Evolutionary conservation across 257 asterid genomes (phyloP).

Genomic region (Ballota nigra): DNA sequence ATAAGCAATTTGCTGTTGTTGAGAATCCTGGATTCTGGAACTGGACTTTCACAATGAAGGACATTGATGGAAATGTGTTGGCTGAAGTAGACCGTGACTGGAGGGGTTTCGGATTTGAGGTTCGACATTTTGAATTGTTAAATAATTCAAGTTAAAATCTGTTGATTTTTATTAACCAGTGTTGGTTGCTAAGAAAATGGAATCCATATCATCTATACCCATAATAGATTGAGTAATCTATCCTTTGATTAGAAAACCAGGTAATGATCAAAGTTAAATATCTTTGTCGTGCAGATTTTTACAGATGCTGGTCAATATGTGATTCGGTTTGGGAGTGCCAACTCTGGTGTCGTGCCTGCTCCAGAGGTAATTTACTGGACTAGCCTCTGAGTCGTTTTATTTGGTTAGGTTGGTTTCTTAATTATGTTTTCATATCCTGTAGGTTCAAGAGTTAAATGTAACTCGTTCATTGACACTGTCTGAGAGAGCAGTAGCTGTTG

Average conservation of each 20-base stretch:
- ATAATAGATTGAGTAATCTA: neutral
- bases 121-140: constrained; percentile 24
- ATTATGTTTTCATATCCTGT: constrained; percentile 21
- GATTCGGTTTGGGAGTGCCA: constrained; percentile 76
- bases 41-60: constrained; percentile 95
- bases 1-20: constrained; percentile 87
- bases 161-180: neutral
- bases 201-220: too few relatives aligned
- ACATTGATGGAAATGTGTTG: constrained; percentile 79
- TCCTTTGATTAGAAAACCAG: constrained; percentile 17
- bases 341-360: constrained; percentile 50
- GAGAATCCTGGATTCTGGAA: constrained; percentile 97
- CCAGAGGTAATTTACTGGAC: constrained; percentile 49
- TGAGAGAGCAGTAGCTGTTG: constrained; percentile 89
- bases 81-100: constrained; percentile 96
- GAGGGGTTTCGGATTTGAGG: constrained; percentile 98
- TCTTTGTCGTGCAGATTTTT: constrained; percentile 54
- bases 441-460: constrained; percentile 75
- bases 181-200: neutral
- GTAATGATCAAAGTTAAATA: neutral
- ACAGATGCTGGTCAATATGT: constrained; percentile 99
- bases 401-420: constrained; percentile 18
- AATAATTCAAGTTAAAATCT: neutral
- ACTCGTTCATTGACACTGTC: constrained; percentile 69
- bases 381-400: neutral